phyloP scores from a whole-genome alignment of 805 yeast species.

The Wickerhamomyces bovis region DNA sequence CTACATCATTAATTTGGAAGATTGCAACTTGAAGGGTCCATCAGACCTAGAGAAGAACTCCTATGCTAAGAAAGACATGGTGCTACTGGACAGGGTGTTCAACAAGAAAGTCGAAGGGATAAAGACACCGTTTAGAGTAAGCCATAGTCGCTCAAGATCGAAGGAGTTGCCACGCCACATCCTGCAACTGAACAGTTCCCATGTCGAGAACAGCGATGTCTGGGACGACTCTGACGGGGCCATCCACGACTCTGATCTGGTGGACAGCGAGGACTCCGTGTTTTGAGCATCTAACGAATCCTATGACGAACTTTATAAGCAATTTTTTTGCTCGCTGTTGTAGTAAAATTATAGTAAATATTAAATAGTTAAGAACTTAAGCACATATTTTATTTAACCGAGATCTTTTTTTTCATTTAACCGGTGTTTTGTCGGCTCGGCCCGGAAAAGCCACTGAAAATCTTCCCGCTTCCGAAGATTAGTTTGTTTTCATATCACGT shows the following conservation, averaged over 20 bases:
- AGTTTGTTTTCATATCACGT: conserved; percentile 1
- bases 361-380: too few relatives aligned
- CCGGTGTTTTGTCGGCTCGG: neutral
- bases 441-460: neutral
- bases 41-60: neutral
- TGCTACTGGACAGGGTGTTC: conserved; percentile 12
- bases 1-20: conserved; percentile 21
- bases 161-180: neutral
- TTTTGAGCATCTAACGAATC: neutral
- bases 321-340: neutral
- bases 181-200: neutral
- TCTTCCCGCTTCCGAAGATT: neutral
- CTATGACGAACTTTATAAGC: neutral
- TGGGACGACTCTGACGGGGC: neutral
- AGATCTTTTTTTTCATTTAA: neutral
- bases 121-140: neutral
- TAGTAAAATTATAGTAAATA: too few relatives aligned
- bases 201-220: neutral
- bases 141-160: neutral
- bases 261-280: neutral
- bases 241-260: neutral
- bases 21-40: conserved; percentile 4
- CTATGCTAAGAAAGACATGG: conserved; percentile 11
- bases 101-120: neutral
- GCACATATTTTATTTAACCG: neutral